Percentiles rank a stretch among this genome's conserved stretches.
Evolutionary conservation across 2,329 filamentous ascomycete species (phyloP).

Genomic region (Aureobasidium uvarum): DNA sequence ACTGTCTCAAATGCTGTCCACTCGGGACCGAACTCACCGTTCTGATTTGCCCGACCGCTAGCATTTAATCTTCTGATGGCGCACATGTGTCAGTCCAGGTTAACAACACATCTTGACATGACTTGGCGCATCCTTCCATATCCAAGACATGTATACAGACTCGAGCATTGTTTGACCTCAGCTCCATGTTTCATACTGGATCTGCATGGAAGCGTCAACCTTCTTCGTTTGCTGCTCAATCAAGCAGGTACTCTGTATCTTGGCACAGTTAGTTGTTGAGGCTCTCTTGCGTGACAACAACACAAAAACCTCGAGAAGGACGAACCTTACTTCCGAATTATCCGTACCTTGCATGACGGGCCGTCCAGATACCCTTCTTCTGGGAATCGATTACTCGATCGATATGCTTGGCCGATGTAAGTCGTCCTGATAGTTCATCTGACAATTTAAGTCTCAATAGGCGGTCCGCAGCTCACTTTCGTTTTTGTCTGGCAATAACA

Average conservation of each 20-base stretch:
- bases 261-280: neutral
- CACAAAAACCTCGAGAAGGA: neutral
- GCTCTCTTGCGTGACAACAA: neutral
- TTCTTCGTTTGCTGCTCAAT: neutral
- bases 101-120: constrained; percentile 7
- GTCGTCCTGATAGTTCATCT: no score
- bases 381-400: neutral
- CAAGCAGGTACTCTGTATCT: neutral
- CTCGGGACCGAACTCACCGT: no score
- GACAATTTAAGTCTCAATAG: neutral
- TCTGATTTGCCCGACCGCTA: constrained; percentile 2
- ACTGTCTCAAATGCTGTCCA: constrained; percentile 7
- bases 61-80: neutral
- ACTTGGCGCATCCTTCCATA: neutral
- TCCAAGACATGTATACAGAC: constrained; percentile 9
- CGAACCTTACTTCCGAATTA: neutral
- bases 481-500: neutral
- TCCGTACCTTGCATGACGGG: neutral
- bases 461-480: neutral
- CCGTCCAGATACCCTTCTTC: neutral
- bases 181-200: constrained; percentile 1
- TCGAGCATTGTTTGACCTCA: constrained; percentile 3
- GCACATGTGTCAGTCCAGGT: neutral
- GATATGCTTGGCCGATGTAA: neutral
- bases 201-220: neutral